Base-by-base conservation (phyloP, 2,329 filamentous ascomycete species). In the Cryoendolithus antarcticus region DNA sequence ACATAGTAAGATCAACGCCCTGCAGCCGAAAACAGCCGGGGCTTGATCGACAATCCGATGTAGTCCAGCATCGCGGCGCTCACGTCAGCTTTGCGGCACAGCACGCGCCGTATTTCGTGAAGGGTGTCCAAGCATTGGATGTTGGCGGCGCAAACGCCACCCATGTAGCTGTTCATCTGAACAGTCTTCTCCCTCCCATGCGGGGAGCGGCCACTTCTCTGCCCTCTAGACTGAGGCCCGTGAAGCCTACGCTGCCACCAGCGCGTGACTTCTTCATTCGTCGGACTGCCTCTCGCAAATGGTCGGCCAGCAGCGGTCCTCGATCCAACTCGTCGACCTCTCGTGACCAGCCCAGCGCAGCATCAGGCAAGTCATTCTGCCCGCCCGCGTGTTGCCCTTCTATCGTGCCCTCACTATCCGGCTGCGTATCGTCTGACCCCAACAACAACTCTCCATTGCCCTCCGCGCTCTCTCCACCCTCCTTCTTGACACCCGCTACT, bases 251-350 rank as follows among this genome's bases (percentile, higher is more conserved):
- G 1, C 74, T 75, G 0, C 76, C 75, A 28, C 78, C 77, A 51
- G 80, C 79, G 3, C 72, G 65, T 15, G 72, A 65, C 33, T 70
- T 58, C 55, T 74, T 80, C 58, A 84, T 82, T 35, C 82, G 68
- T 40, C 81, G 67, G 56, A 81, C 67, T 4, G 83, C 81, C 58
- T 88, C 82, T 12, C 81, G 68, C 34, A 89, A 59, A 58, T 88
- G 82, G 44, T 86, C 82, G 0, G 83, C 80, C 19, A 79, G 72
- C 34, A 89, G 55, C 1, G 82, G 81, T 4, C 67, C 67, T 40
- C 65, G 61, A 45, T 69, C 62, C 35, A 51, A 49, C 44, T 62
- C 59, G 10, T 54, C 48, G 21, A 58, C 38, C 15, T 49, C 47
- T 30, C 32, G 32, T 19, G 38, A 32, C 6, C 35, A 38, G 15